Conservation (phyloP, 208 protist genomes). For the Wallacemonas sp. region DNA sequence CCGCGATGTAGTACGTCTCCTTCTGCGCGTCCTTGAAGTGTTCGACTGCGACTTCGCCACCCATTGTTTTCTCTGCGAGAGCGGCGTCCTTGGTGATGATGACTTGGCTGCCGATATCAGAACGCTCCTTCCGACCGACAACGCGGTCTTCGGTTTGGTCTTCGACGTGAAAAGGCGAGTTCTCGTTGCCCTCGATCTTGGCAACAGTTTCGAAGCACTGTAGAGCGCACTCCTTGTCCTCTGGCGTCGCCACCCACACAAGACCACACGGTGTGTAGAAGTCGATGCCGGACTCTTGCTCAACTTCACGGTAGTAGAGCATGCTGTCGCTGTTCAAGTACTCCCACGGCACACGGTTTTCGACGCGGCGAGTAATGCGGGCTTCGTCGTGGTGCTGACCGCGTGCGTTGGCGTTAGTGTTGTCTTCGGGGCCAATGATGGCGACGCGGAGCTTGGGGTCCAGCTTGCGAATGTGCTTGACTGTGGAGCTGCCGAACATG, state of each 20-base stretch:
- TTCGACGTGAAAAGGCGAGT: constrained; percentile 4
- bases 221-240: constrained; percentile 8
- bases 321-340: constrained; percentile 23
- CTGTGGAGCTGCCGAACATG: constrained; percentile 29
- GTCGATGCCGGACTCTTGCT: constrained; percentile 19
- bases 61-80: constrained; percentile 15
- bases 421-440: constrained; percentile 22
- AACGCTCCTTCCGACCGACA: background rate
- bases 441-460: constrained; percentile 14
- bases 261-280: constrained; percentile 25
- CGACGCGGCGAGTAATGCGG: constrained; percentile 24
- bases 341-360: constrained; percentile 15
- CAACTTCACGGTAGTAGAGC: constrained; percentile 21
- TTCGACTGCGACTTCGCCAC: constrained; percentile 9
- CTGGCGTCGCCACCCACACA: constrained; percentile 16
- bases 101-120: background rate
- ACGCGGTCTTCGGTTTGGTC: background rate
- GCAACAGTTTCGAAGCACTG: constrained; percentile 5
- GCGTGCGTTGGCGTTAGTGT: constrained; percentile 19
- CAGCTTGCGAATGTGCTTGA: constrained; percentile 18
- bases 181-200: background rate
- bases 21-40: constrained; percentile 16
- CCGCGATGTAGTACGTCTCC: constrained; percentile 21
- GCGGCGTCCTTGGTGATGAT: background rate
- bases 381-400: constrained; percentile 34